phyloP scores from a whole-genome alignment of 1,284 basidiomycete species.

The Taiwanofungus camphoratus region DNA sequence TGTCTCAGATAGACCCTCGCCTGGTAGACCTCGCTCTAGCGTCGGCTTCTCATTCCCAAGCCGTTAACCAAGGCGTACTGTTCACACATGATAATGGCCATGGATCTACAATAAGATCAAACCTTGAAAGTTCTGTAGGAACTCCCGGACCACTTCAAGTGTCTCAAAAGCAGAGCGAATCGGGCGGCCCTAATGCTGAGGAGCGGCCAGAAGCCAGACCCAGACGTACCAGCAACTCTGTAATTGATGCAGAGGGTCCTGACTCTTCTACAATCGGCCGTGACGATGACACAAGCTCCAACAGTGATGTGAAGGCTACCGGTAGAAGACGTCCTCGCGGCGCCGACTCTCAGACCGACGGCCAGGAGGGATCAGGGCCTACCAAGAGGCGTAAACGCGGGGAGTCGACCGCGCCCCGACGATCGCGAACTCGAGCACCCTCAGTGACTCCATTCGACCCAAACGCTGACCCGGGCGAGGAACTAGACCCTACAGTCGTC shows the following conservation, averaged over 20 bases:
- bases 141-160: too few relatives aligned
- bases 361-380: not conserved
- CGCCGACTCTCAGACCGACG: constrained; percentile 6
- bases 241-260: not conserved
- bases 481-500: constrained; percentile 69
- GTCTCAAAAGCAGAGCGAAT: too few relatives aligned
- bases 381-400: constrained; percentile 4
- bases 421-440: constrained; percentile 28
- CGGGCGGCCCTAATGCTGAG: too few relatives aligned
- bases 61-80: too few relatives aligned
- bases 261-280: not conserved
- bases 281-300: not conserved
- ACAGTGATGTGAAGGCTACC: not conserved
- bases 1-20: constrained; percentile 5
- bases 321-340: constrained; percentile 10
- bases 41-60: too few relatives aligned
- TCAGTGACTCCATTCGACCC: constrained; percentile 50
- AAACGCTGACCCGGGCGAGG: constrained; percentile 60
- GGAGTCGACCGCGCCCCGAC: constrained; percentile 7
- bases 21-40: too few relatives aligned
- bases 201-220: not conserved
- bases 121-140: too few relatives aligned
- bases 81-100: too few relatives aligned
- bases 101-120: too few relatives aligned
- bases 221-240: not conserved